These are phyloP conservation scores for Trichoderma cornu-damae DNA, from an alignment of 2,329 filamentous ascomycete species.

Conservation along the genomic window DNA sequence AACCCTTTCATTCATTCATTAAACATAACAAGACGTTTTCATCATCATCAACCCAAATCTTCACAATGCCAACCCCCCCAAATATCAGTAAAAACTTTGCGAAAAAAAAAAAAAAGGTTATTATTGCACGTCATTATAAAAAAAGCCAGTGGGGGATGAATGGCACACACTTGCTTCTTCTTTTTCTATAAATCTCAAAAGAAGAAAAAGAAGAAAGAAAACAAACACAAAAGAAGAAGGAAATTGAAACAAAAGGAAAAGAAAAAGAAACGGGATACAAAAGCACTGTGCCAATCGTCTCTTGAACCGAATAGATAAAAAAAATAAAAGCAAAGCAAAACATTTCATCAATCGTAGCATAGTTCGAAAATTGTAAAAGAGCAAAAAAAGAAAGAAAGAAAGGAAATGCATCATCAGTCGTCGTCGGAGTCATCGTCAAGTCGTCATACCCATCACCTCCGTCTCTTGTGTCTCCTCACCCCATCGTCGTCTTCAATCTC, in stretches of 20 bases:
- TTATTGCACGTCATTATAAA: not conserved
- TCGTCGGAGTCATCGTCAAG: conserved; percentile 10
- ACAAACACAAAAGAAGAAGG: not conserved
- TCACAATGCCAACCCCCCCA: too few relatives aligned
- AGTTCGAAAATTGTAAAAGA: not conserved
- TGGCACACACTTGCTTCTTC: conserved; percentile 5
- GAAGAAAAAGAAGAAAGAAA: not conserved
- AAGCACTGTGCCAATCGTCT: not conserved
- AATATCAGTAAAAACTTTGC: too few relatives aligned
- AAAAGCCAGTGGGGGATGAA: too few relatives aligned
- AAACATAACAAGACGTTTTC: not conserved
- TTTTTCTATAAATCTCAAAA: conserved; percentile 1
- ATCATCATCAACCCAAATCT: too few relatives aligned
- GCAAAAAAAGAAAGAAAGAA: not conserved
- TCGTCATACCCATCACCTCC: conserved; percentile 5
- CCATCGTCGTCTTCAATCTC: not conserved
- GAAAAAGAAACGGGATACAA: not conserved
- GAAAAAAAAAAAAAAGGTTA: too few relatives aligned
- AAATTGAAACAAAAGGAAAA: not conserved
- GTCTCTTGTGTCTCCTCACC: conserved; percentile 6
- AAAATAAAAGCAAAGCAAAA: not conserved
- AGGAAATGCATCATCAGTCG: conserved; percentile 6
- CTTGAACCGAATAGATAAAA: not conserved
- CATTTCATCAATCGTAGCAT: not conserved
- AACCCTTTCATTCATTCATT: not conserved